A percentile compares a stretch with the other conserved stretches of the same genome.
These are phyloP conservation scores for Striga asiatica DNA, from an alignment of 257 asterid genomes.

Conservation along the genomic window DNA sequence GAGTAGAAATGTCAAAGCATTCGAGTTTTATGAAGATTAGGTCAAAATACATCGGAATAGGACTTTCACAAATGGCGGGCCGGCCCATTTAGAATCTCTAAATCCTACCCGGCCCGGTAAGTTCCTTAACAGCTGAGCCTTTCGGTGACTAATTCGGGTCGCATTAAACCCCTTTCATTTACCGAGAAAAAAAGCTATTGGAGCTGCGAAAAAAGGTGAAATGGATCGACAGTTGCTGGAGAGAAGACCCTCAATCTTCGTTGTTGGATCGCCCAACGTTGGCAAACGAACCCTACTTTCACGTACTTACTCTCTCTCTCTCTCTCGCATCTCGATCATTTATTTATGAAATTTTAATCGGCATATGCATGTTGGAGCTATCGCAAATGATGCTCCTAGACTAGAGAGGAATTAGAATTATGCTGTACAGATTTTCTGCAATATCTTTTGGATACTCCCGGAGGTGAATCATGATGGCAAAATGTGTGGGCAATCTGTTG, in stretches of 20 bases:
- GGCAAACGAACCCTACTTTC: constrained; percentile 87
- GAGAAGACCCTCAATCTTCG: constrained; percentile 62
- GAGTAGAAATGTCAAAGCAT: too few relatives aligned
- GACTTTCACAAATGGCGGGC: too few relatives aligned
- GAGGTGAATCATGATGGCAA: neutral
- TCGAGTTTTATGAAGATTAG: too few relatives aligned
- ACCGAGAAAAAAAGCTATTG: neutral
- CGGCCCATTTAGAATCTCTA: too few relatives aligned
- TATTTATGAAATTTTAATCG: neutral
- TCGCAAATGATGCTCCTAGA: too few relatives aligned
- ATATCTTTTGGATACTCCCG: neutral
- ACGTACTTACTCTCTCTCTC: constrained; percentile 32
- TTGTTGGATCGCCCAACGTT: constrained; percentile 71
- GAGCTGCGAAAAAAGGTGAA: neutral
- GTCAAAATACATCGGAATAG: too few relatives aligned
- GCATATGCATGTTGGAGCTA: too few relatives aligned
- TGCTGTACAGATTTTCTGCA: too few relatives aligned
- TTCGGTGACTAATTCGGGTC: too few relatives aligned
- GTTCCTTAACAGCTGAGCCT: too few relatives aligned
- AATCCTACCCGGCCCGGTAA: too few relatives aligned
- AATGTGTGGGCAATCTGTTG: neutral
- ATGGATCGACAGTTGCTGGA: constrained; percentile 42
- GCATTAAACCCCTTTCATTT: neutral
- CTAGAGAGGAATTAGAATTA: too few relatives aligned
- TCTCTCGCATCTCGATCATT: neutral